phyloP scores from a whole-genome alignment of 768 basidiomycete genomes.

The Rhizopogon vinicolor region DNA sequence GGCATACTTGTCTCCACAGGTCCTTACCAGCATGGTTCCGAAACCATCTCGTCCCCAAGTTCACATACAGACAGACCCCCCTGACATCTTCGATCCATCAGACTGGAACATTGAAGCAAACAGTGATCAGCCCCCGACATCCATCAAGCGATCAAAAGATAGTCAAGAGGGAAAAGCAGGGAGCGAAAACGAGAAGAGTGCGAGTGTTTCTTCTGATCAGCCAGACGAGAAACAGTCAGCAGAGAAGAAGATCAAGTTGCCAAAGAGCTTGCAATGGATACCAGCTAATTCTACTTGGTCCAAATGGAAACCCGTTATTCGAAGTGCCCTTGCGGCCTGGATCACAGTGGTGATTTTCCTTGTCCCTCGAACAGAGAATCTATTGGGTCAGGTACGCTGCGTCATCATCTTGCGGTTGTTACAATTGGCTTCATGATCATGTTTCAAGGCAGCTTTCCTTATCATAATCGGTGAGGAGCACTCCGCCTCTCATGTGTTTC shows the following conservation, averaged over 20 bases:
- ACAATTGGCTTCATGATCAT: neutral
- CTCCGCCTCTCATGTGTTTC: neutral
- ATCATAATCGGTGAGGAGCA: constrained; percentile 51
- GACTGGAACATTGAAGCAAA: neutral
- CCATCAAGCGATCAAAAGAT: neutral
- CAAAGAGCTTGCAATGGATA: constrained; percentile 47
- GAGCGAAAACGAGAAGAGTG: neutral
- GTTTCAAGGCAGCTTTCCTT: constrained; percentile 53
- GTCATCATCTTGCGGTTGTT: neutral
- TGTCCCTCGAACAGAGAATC: constrained; percentile 40
- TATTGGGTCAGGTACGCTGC: constrained; percentile 52
- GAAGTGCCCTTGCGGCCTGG: constrained; percentile 62
- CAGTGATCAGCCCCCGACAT: neutral
- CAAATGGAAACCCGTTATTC: constrained; percentile 58
- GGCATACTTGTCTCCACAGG: too few relatives aligned
- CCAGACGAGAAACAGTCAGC: neutral
- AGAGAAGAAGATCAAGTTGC: constrained; percentile 15
- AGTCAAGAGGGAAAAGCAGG: neutral
- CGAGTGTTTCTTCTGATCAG: neutral
- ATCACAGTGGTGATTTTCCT: constrained; percentile 53
- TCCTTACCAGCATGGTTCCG: neutral
- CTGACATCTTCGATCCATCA: too few relatives aligned
- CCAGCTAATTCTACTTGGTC: constrained; percentile 51
- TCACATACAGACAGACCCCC: neutral
- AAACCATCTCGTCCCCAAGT: neutral